A percentile compares a stretch with the other conserved stretches of the same genome.
phyloP scores from a whole-genome alignment of 371 early-diverging fungal species.

The Dichotomocladium elegans region DNA sequence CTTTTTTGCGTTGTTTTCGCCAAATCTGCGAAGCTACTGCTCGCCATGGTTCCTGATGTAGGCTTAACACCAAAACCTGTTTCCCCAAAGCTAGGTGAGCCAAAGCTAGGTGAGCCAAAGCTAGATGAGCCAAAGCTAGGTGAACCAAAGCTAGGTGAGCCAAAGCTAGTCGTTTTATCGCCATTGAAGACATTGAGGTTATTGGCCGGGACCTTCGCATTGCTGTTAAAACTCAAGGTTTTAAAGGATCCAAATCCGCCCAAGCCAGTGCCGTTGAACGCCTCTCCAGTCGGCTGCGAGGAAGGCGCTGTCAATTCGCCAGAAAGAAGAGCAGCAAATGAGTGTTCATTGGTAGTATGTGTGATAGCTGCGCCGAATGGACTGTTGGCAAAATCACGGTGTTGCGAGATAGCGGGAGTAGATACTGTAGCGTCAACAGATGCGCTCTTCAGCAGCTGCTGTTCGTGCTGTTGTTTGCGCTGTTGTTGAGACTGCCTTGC shows the following conservation, averaged over 20 bases:
- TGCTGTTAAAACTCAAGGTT: background rate
- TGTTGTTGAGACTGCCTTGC: background rate
- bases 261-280: background rate
- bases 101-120: slow-evolving; percentile 19
- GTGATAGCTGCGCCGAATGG: slow-evolving; percentile 22
- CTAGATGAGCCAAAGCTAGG: slow-evolving; percentile 17
- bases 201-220: background rate
- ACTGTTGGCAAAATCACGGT: slow-evolving; percentile 10
- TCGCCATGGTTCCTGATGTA: background rate
- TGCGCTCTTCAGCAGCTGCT: background rate
- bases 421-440: background rate
- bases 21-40: background rate
- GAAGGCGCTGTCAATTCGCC: background rate
- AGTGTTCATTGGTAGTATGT: background rate
- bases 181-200: no score
- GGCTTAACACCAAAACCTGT: slow-evolving; percentile 9
- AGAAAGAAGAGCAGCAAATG: background rate
- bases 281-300: background rate
- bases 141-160: slow-evolving; percentile 10
- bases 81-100: slow-evolving; percentile 4
- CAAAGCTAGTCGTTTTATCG: no score
- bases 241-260: slow-evolving; percentile 1
- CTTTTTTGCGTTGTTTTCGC: background rate
- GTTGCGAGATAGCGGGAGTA: slow-evolving; percentile 1
- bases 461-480: background rate